Conservation (phyloP, 345 rosid genomes). For the Camelina laxa region DNA sequence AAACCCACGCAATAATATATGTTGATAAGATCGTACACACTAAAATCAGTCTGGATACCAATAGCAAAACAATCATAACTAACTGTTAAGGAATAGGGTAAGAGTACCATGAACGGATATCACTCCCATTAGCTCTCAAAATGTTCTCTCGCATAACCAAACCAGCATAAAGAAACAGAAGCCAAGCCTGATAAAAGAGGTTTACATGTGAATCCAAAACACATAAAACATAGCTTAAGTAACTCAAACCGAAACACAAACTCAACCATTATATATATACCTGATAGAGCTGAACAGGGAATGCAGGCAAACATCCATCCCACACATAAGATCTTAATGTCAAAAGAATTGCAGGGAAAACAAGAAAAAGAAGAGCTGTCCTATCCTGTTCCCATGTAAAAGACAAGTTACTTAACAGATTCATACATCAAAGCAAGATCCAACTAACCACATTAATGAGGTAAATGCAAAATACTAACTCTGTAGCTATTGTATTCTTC, state of each 20-base stretch:
- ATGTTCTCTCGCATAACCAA: slow-evolving; percentile 95
- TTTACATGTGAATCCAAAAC: background rate
- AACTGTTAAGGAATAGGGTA: background rate
- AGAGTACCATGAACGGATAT: slow-evolving; percentile 94
- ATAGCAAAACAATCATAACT: slow-evolving; percentile 12
- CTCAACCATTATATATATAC: slow-evolving; percentile 42
- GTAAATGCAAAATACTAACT: slow-evolving; percentile 45
- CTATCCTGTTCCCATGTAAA: slow-evolving; percentile 67
- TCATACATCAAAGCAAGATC: background rate
- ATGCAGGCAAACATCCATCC: slow-evolving; percentile 91
- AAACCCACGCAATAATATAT: background rate
- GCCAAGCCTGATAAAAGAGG: slow-evolving; percentile 77
- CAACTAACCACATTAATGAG: background rate
- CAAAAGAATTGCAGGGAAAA: slow-evolving; percentile 78
- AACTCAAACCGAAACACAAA: background rate
- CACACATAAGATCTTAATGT: slow-evolving; percentile 77
- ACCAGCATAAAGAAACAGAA: slow-evolving; percentile 91
- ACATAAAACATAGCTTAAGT: background rate
- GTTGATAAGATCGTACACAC: background rate
- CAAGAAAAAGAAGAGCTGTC: slow-evolving; percentile 92
- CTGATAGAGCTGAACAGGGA: slow-evolving; percentile 97
- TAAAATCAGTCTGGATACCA: slow-evolving; percentile 1
- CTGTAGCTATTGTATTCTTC: slow-evolving; percentile 98
- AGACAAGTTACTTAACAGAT: background rate
- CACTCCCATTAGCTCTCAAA: slow-evolving; percentile 95